phyloP scores from a whole-genome alignment of 2,329 filamentous ascomycete genomes.

The Remersonia thermophila region DNA sequence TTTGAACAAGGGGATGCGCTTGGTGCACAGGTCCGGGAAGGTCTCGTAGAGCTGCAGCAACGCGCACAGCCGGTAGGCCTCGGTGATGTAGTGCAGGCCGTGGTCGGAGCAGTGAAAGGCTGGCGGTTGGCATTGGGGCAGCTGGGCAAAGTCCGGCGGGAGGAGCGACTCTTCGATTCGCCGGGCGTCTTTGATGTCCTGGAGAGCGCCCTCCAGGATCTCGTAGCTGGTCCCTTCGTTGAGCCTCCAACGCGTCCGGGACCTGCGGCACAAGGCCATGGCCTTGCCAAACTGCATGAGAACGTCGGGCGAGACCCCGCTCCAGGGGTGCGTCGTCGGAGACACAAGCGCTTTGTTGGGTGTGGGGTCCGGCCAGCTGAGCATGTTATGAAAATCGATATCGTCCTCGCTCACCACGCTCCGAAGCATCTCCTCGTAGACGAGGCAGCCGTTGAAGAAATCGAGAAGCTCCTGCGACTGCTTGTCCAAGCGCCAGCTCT shows the following conservation, averaged over 20 bases:
- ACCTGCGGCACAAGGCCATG: constrained; percentile 17
- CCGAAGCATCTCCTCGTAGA: constrained; percentile 20
- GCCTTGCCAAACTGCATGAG: constrained; percentile 19
- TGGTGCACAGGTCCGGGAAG: constrained; percentile 17
- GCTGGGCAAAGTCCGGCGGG: constrained; percentile 4
- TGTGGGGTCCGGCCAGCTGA: constrained; percentile 17
- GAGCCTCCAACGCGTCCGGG: constrained; percentile 17
- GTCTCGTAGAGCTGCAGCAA: constrained; percentile 20
- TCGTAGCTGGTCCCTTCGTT: constrained; percentile 16
- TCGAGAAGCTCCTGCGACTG: constrained; percentile 13
- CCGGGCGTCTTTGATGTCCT: constrained; percentile 17
- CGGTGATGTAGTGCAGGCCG: constrained; percentile 13
- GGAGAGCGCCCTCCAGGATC: constrained; percentile 16
- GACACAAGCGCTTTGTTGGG: constrained; percentile 5
- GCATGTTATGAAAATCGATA: constrained; percentile 17
- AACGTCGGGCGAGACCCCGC: constrained; percentile 16
- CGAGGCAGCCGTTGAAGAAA: constrained; percentile 20
- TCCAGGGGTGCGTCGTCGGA: constrained; percentile 15
- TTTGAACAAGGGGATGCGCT: constrained; percentile 12
- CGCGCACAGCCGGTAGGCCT: constrained; percentile 19
- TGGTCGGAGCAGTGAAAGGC: constrained; percentile 1
- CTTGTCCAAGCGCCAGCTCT: constrained; percentile 4
- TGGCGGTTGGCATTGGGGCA: constrained; percentile 1
- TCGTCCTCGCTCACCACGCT: constrained; percentile 20
- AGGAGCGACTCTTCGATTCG: too few relatives aligned